phyloP scores from a whole-genome alignment of 2,329 filamentous ascomycete species.

The Hymenoscyphus occultus region DNA sequence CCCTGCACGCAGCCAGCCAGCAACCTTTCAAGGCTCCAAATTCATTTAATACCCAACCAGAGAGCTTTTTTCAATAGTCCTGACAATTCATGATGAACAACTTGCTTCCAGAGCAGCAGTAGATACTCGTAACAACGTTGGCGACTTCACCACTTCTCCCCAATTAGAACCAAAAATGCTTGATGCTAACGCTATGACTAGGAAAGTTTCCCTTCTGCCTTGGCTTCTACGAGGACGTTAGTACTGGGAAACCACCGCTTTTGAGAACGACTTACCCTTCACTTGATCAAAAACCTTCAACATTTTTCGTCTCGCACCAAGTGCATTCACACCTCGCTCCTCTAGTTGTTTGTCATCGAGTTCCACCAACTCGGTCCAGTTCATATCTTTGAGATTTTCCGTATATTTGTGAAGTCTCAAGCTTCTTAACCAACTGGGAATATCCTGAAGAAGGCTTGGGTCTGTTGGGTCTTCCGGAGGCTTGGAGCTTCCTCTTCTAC shows the following conservation, averaged over 20 bases:
- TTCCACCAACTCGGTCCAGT: constrained; percentile 90
- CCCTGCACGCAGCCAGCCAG: constrained; percentile 6
- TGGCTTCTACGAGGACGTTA: constrained; percentile 57
- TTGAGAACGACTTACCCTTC: constrained; percentile 53
- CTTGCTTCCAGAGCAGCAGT: constrained; percentile 17
- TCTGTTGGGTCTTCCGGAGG: constrained; percentile 97
- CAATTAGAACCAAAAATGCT: constrained; percentile 4
- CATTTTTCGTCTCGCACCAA: constrained; percentile 96
- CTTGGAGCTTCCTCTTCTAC: constrained; percentile 91
- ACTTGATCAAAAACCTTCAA: constrained; percentile 99
- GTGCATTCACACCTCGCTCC: constrained; percentile 87
- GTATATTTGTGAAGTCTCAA: constrained; percentile 98
- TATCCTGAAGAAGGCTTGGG: constrained; percentile 83
- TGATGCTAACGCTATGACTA: constrained; percentile 34
- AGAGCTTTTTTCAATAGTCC: constrained; percentile 6
- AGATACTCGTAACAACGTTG: constrained; percentile 11
- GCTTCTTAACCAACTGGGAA: constrained; percentile 92
- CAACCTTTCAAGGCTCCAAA: background rate
- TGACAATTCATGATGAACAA: constrained; percentile 13
- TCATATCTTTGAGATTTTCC: constrained; percentile 94
- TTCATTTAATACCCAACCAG: constrained; percentile 12
- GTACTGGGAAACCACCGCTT: constrained; percentile 14
- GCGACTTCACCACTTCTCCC: background rate
- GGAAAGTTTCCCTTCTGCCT: constrained; percentile 67
- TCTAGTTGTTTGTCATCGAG: constrained; percentile 92